Conservation (phyloP, 768 basidiomycete species). For the Sarcodon sp. region DNA sequence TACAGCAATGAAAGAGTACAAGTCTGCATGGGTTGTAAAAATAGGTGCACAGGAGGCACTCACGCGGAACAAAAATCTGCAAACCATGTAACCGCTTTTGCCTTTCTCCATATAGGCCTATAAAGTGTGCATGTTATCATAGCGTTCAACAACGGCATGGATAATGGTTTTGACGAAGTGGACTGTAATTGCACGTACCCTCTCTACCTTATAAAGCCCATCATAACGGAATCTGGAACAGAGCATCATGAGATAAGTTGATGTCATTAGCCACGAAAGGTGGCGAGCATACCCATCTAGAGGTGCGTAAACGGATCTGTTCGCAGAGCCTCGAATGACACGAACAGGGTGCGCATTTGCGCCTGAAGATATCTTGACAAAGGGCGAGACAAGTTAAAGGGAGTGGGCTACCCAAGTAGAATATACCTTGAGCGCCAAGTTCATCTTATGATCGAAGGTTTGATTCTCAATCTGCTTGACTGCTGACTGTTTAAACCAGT, state of each 20-base stretch:
- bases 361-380: conserved; percentile 5
- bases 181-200: background rate
- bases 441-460: conserved; percentile 5
- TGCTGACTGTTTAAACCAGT: background rate
- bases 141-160: background rate
- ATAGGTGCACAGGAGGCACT: background rate
- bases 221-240: conserved; percentile 8
- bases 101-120: conserved; percentile 10
- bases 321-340: conserved; percentile 7
- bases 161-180: too few species aligned
- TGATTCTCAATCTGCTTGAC: conserved; percentile 5
- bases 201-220: conserved; percentile 8
- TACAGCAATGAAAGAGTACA: too few species aligned
- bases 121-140: background rate
- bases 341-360: conserved; percentile 8
- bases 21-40: too few species aligned
- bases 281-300: conserved; percentile 3
- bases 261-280: background rate
- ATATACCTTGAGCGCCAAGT: conserved; percentile 6
- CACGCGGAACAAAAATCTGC: conserved; percentile 8
- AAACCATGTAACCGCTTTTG: conserved; percentile 7
- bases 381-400: background rate
- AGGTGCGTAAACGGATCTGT: conserved; percentile 8
- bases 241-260: background rate
- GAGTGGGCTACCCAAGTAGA: too few species aligned